Evolutionary conservation across 352 stramenopile genomes (phyloP), one percentile per base, ranked within the genome.

Genomic region (Phytophthora podocarpi): DNA sequence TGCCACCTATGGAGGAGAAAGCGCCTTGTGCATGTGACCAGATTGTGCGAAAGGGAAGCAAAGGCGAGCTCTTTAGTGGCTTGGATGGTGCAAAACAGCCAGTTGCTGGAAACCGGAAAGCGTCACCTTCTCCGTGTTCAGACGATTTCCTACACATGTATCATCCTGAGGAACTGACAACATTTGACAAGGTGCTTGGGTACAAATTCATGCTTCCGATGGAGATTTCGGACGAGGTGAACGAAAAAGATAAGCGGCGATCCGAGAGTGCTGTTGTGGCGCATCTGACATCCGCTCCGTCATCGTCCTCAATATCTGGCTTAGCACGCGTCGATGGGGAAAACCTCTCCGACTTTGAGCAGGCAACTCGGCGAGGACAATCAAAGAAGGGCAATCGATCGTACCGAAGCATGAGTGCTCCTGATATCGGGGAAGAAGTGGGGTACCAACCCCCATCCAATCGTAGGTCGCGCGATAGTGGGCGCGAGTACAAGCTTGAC

Each of bases 151-250:
- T 91, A 34, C 84, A 96, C 37, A 91, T 91, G 74, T 93, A 93
- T 31, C 84, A 94, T 50, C 83, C 81, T 7, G 83, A 94, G 34
- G 85, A 96, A 54, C 59, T 96, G 16, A 94, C 86, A 15, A 93
- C 82, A 10, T 96, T 96, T 56, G 80, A 93, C 39, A 93, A 93
- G 36, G 85, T 88, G 9, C 74, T 96, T 2, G 84, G 82, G 12
- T 91, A 92, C 70, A 89, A 92, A 65, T 96, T 96, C 53, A 96
- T 96, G 87, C 78, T 76, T 15, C 83, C 85, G 0, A 90, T 94
- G 60, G 85, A 91, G 40, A 80, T 91, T 24, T 88, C 79, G 4
- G 81, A 85, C 45, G 80, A 91, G 28, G 61, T 78, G 11, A 80
- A 73, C 18, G 74, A 78, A 8, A 73, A 80, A 28, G 65, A 85